phyloP scores from a whole-genome alignment of 148 eudicot genomes.

The Rhododendron williamsianum region DNA sequence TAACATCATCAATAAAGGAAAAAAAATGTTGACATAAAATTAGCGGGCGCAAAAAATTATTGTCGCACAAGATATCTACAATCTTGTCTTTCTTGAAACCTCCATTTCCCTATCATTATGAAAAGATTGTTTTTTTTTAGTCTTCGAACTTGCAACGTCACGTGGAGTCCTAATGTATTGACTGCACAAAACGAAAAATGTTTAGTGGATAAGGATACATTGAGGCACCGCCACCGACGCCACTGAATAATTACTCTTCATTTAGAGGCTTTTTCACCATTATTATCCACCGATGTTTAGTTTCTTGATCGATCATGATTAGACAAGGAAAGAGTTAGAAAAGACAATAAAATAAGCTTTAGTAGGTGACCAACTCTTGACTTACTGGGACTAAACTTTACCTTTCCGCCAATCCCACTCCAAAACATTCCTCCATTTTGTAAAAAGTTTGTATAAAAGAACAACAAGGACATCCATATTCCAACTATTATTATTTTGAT shows the following conservation, averaged over 20 bases:
- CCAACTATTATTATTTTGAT: background rate
- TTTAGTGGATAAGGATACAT: too few relatives aligned
- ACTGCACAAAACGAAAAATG: too few relatives aligned
- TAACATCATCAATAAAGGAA: background rate
- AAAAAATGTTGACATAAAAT: too few relatives aligned
- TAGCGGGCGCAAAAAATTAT: too few relatives aligned
- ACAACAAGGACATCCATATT: background rate
- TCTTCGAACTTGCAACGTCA: too few relatives aligned
- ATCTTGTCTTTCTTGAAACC: too few relatives aligned
- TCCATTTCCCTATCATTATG: too few relatives aligned
- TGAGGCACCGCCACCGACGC: too few relatives aligned
- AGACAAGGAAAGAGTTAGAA: background rate
- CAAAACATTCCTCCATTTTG: background rate
- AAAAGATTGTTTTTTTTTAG: too few relatives aligned
- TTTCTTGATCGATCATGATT: background rate
- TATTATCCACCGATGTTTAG: background rate
- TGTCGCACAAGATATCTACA: too few relatives aligned
- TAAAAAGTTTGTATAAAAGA: background rate
- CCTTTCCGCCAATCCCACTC: background rate
- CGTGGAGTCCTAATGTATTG: too few relatives aligned
- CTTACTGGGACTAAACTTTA: background rate
- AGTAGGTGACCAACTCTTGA: slow-evolving; percentile 2
- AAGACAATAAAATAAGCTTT: background rate
- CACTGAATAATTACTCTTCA: background rate
- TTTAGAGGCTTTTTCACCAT: background rate